Evolutionary conservation across 2,329 filamentous ascomycete genomes (phyloP).

Genomic region (Tolypocladium tundrense): DNA sequence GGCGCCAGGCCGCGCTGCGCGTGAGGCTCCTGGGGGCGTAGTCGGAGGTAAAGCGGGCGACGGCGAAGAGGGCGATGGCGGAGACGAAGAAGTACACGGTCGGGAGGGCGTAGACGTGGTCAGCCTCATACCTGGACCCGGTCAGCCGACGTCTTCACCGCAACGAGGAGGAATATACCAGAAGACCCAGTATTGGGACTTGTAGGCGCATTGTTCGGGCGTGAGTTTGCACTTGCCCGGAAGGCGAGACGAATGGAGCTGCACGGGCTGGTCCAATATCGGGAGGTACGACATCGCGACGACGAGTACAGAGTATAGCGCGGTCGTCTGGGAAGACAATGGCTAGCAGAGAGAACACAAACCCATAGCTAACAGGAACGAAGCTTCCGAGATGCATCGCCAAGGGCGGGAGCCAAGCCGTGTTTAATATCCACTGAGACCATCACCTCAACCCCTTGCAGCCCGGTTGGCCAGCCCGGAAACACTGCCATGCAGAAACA

Average conservation of each 20-base stretch:
- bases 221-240: slow-evolving; percentile 20
- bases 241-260: slow-evolving; percentile 7
- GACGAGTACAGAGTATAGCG: background rate
- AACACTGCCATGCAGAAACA: background rate
- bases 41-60: slow-evolving; percentile 23
- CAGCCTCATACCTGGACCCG: slow-evolving; percentile 25
- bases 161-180: slow-evolving; percentile 18
- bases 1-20: slow-evolving; percentile 20
- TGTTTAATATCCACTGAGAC: background rate
- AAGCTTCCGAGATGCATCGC: background rate
- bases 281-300: slow-evolving; percentile 2
- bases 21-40: slow-evolving; percentile 16
- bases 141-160: background rate
- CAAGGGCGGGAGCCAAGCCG: background rate
- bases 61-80: slow-evolving; percentile 35
- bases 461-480: background rate
- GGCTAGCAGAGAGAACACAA: background rate
- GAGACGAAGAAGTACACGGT: slow-evolving; percentile 43
- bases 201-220: slow-evolving; percentile 33
- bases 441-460: background rate
- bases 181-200: slow-evolving; percentile 34
- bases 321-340: background rate
- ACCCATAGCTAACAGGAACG: background rate
- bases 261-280: slow-evolving; percentile 4
- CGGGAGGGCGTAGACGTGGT: slow-evolving; percentile 39